Percentiles rank a stretch among this genome's conserved stretches.
These are phyloP conservation scores for Aureobasidium melanogenum DNA, from an alignment of 2,329 filamentous ascomycete genomes.

Conservation along the genomic window DNA sequence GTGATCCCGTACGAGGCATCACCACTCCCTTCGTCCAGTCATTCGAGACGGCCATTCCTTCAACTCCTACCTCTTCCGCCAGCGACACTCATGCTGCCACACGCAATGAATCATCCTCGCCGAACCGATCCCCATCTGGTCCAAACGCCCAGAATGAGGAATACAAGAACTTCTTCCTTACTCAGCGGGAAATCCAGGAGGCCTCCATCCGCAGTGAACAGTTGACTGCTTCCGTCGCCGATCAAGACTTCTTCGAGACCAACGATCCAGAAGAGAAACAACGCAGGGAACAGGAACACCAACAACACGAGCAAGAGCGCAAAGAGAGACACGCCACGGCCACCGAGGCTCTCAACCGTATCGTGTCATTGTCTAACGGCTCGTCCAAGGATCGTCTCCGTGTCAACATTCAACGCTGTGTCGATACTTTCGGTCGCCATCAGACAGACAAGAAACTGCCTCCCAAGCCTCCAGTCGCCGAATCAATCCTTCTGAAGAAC, in stretches of 20 bases:
- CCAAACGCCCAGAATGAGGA: slow-evolving; percentile 22
- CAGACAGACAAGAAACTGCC: slow-evolving; percentile 66
- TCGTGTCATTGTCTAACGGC: slow-evolving; percentile 67
- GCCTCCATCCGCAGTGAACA: slow-evolving; percentile 59
- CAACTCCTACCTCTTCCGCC: slow-evolving; percentile 19
- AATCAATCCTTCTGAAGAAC: slow-evolving; percentile 35
- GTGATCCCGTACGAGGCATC: slow-evolving; percentile 71
- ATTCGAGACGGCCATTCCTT: slow-evolving; percentile 53
- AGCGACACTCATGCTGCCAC: neutral
- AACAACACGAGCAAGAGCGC: slow-evolving; percentile 17
- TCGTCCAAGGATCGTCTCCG: slow-evolving; percentile 70
- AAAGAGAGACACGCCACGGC: slow-evolving; percentile 55
- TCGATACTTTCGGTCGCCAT: slow-evolving; percentile 85
- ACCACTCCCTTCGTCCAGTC: slow-evolving; percentile 77
- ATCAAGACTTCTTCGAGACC: slow-evolving; percentile 13
- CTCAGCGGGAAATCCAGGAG: slow-evolving; percentile 54
- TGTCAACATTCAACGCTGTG: slow-evolving; percentile 74
- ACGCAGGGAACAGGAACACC: slow-evolving; percentile 35
- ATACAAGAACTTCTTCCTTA: slow-evolving; percentile 70
- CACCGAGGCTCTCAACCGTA: slow-evolving; percentile 66
- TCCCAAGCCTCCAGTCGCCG: slow-evolving; percentile 45
- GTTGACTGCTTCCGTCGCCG: slow-evolving; percentile 51
- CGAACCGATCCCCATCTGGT: slow-evolving; percentile 13
- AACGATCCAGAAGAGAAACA: slow-evolving; percentile 19
- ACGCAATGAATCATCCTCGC: slow-evolving; percentile 8